Base-by-base conservation (phyloP, 371 early-diverging fungal genomes). In the Scutellospora calospora region DNA sequence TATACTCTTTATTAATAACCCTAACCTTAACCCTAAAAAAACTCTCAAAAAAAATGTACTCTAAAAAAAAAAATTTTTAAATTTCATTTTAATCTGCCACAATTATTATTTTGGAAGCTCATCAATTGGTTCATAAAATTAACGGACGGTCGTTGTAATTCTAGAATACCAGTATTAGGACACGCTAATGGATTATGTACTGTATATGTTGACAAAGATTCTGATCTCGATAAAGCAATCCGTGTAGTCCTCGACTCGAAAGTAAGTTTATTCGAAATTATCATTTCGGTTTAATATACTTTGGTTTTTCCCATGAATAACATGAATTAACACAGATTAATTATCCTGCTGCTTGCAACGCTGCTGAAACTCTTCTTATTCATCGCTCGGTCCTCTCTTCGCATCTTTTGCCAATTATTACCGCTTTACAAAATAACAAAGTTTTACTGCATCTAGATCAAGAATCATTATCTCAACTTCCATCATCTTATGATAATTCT, bases 151-250 rank as follows among this genome's bases (percentile, higher is more conserved):
- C 16, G 3, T 52, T 20, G 20, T 76, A 75, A 33, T 62, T 66
- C 45, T 86, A 92, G 97, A 80, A 98, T 98, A 79, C 98, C 99
- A n/a, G 99, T 98, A 5, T 90, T 98, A 57, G 98, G 99, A 63
- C 99, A 98, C 83, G 99, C 99, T 41, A 98, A 98, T 86, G 99
- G 99, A 54, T 85, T 98, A 77, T 98, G 98, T 87, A 91, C 97
- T 3, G 91, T 95, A 1, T 98, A 91, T 85, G 83, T 98, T 27
- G 98, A 98, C 85, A 92, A 91, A 72, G 87, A 90, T 6, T 94
- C 97, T 20, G 95, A 96, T 82, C 82, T 91, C 8, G 84, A 84
- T 14, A 94, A 94, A 81, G 95, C 97, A 14, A 84, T 90, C 27
- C 88, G 89, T 33, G 90, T 97, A 35, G 92, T 94, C 5, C 94